Percentiles rank a stretch among this genome's conserved stretches.
These are phyloP conservation scores for Fusarium pseudograminearum DNA, from an alignment of 2,329 filamentous ascomycete genomes.

Conservation along the genomic window DNA sequence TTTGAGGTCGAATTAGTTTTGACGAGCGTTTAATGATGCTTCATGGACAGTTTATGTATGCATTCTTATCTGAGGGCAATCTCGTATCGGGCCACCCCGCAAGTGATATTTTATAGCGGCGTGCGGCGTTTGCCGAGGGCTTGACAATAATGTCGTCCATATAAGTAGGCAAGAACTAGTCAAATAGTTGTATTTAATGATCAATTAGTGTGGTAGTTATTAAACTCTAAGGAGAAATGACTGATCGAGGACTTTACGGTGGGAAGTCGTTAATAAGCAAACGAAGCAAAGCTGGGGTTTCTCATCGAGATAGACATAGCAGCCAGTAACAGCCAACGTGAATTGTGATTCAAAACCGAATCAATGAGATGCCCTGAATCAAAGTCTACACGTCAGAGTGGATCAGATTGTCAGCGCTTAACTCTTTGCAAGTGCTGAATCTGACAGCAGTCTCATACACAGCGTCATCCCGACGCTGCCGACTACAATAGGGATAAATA, in stretches of 20 bases:
- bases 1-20: not conserved
- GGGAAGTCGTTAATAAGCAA: not conserved
- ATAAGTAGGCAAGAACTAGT: not conserved
- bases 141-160: not conserved
- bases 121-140: conserved; percentile 7
- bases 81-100: conserved; percentile 11
- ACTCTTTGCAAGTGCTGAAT: conserved; percentile 11
- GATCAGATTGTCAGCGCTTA: not conserved
- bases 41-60: not conserved
- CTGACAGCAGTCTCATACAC: conserved; percentile 9
- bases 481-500: not conserved
- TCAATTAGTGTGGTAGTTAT: not conserved
- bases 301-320: rapidly evolving
- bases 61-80: conserved; percentile 11
- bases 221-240: not conserved
- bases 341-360: not conserved
- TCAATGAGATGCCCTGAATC: not conserved
- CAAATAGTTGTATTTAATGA: not conserved
- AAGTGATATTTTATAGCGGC: conserved; percentile 3
- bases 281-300: not conserved
- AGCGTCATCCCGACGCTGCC: conserved; percentile 14
- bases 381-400: conserved; percentile 8
- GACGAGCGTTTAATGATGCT: rapidly evolving
- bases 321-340: not conserved
- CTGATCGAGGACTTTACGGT: not conserved